phyloP scores from a whole-genome alignment of 2,329 filamentous ascomycete genomes.

The Fusarium fujikuroi region DNA sequence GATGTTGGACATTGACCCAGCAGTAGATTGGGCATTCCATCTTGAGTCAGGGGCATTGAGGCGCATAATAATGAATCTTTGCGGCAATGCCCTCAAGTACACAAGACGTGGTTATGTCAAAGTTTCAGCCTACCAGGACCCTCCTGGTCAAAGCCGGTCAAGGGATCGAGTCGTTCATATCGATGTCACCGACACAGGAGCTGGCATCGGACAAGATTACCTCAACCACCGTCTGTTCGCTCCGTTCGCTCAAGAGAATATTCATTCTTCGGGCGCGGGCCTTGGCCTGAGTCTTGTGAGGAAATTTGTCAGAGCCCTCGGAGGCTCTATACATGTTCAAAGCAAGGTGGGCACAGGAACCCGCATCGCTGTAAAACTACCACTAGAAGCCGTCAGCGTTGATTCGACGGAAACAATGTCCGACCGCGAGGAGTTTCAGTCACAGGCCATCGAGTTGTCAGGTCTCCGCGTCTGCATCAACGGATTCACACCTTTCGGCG shows the following conservation, averaged over 20 bases:
- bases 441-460: constrained; percentile 44
- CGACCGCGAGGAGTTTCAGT: constrained; percentile 43
- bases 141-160: background rate
- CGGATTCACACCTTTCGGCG: background rate
- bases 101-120: constrained; percentile 54
- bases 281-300: constrained; percentile 74
- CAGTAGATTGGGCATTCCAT: constrained; percentile 62
- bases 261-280: constrained; percentile 68
- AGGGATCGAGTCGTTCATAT: constrained; percentile 46
- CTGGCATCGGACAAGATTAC: constrained; percentile 72
- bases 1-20: constrained; percentile 54
- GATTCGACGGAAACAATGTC: background rate
- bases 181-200: constrained; percentile 71
- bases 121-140: constrained; percentile 42
- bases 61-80: constrained; percentile 70
- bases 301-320: constrained; percentile 67
- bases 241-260: constrained; percentile 72
- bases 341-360: constrained; percentile 55
- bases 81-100: constrained; percentile 72
- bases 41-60: constrained; percentile 63
- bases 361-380: constrained; percentile 48
- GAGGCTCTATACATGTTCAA: constrained; percentile 67
- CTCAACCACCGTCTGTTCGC: constrained; percentile 69
- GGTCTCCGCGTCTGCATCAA: constrained; percentile 43
- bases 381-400: constrained; percentile 31